Conservation (phyloP, 306 rosid genomes). For the Leucaena leucocephala region DNA sequence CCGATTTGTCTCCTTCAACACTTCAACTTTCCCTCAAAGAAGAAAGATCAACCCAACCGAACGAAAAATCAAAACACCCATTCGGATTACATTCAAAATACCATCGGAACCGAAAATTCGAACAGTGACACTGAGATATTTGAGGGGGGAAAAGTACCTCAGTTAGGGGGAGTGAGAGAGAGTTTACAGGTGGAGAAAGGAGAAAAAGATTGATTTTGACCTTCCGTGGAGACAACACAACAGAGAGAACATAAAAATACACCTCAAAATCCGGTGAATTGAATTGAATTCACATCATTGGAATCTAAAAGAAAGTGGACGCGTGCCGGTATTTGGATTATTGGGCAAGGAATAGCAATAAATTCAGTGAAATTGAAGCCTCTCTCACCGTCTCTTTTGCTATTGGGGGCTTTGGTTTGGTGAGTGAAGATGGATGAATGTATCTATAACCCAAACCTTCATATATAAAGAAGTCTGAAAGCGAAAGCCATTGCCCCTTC, state of each 20-base stretch:
- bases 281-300: slow-evolving; percentile 32
- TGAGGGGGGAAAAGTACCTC: slow-evolving; percentile 37
- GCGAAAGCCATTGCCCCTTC: no score
- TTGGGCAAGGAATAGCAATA: slow-evolving; percentile 46
- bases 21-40: slow-evolving; percentile 27
- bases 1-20: slow-evolving; percentile 13
- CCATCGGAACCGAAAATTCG: slow-evolving; percentile 18
- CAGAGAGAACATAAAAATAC: slow-evolving; percentile 39
- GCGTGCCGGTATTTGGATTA: slow-evolving; percentile 35
- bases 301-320: slow-evolving; percentile 22
- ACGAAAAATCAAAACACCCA: slow-evolving; percentile 36
- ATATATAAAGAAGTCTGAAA: neutral
- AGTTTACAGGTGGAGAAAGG: slow-evolving; percentile 35
- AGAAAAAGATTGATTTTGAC: slow-evolving; percentile 27
- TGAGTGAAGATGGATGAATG: slow-evolving; percentile 8
- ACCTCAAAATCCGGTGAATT: slow-evolving; percentile 41
- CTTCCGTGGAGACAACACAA: slow-evolving; percentile 18
- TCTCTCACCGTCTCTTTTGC: slow-evolving; percentile 12
- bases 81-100: slow-evolving; percentile 30
- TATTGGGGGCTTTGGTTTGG: slow-evolving; percentile 4
- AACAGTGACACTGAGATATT: slow-evolving; percentile 22
- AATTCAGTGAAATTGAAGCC: slow-evolving; percentile 31
- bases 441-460: slow-evolving; percentile 31
- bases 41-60: slow-evolving; percentile 27
- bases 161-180: slow-evolving; percentile 1